Base-by-base conservation (phyloP, 2,329 filamentous ascomycete genomes). In the Penicillium sp. region DNA sequence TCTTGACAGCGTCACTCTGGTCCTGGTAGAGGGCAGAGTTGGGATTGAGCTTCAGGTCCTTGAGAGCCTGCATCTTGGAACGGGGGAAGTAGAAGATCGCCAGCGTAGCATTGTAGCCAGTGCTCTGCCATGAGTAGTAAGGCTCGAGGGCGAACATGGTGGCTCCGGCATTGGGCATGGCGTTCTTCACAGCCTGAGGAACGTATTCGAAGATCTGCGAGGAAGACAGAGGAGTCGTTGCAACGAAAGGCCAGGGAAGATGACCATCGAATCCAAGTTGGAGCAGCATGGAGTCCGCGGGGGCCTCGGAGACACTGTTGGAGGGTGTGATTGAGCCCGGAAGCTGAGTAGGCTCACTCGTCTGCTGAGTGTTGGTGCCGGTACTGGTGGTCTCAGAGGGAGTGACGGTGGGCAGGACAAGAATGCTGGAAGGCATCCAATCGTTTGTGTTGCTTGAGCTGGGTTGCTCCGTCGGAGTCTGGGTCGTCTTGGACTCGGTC, bases 201-300 rank as follows among this genome's bases (percentile, higher is more conserved):
- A 96, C 77, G 58, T 83, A 88, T 47, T 82, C 75, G 76, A 96
- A 95, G 64, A 99, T 89, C 72, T 97, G 92, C 35, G 84, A 84
- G 5, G 90, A 88, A 16, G 91, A 88, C 57, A 86, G 79, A 13
- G 84, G 79, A 56, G 87, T 84, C 20, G 76, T 77, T 10, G 87
- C 85, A 25, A 97, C 88, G 67, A 95, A 96, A 8, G 81, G 76
- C 71, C 94, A 99, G 75, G 95, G 92, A 61, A 95, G 80, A 1
- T 83, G 81, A 65, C 85, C 87, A 46, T 83, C 77, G 80, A 97
- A 96, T 30, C 89, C 94, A 56, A 97, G 81, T 68, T 96, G 90
- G 61, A 96, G 86, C 61, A 89, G 73, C 4, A 83, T 84, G 0
- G 82, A 84, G 60, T 89, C 88, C 3, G 78, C 73, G 0, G 89